Percentiles rank a stretch among this genome's conserved stretches.
Evolutionary conservation across 306 rosid species (phyloP).

Genomic region (Ammopiptanthus mongolicus): DNA sequence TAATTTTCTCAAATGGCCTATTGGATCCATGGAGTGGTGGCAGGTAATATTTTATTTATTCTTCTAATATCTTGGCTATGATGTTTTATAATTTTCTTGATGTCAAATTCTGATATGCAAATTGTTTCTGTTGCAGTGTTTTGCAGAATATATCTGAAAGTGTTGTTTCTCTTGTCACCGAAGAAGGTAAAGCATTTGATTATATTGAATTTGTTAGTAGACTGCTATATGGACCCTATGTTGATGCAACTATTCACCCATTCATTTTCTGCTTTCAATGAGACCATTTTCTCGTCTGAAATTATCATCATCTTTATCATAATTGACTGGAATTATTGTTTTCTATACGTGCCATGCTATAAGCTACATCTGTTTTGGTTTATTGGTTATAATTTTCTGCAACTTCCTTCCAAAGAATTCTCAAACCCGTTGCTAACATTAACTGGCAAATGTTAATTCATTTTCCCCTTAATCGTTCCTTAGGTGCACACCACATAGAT

Average conservation of each 20-base stretch:
- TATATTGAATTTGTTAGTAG: not conserved
- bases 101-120: slow-evolving; percentile 13
- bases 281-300: slow-evolving; percentile 1
- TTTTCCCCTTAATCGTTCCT: not conserved
- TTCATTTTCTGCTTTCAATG: not conserved
- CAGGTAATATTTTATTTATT: slow-evolving; percentile 42
- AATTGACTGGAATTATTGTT: not conserved
- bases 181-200: slow-evolving; percentile 55
- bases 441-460: not conserved
- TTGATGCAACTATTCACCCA: not conserved
- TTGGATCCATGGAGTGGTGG: slow-evolving; percentile 98
- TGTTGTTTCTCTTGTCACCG: slow-evolving; percentile 59
- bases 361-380: not conserved
- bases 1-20: slow-evolving; percentile 79
- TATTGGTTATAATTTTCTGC: not conserved
- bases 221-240: not conserved
- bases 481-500: slow-evolving; percentile 85
- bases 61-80: not conserved
- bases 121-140: slow-evolving; percentile 53
- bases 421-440: not conserved
- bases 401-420: not conserved
- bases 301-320: not conserved
- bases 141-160: slow-evolving; percentile 65
- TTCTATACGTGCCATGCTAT: not conserved
- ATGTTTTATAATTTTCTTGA: not conserved